Evolutionary conservation across 1,284 basidiomycete species (phyloP), one percentile per base, ranked within the genome.

Genomic region (Athelia sp.): DNA sequence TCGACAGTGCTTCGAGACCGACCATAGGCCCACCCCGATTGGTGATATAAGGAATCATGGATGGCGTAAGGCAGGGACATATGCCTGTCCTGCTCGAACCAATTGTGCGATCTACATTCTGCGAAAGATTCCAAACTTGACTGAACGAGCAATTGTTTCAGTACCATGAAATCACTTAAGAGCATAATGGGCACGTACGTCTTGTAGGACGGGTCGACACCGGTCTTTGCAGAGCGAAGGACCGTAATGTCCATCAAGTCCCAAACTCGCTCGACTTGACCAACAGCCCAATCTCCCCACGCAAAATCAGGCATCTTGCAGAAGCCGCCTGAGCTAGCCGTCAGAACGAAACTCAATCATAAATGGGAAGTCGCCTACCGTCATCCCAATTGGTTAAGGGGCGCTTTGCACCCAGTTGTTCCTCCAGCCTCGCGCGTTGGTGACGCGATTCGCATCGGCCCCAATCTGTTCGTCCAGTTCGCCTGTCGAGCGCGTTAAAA

Each of bases 11-110:
- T 64, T 98, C 94, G 29, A 94, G 70, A 9, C 94, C 94, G 14
- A 95, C 87, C 81, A 98, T 89, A 2, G 94, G 95, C n/a, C 95
- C 94, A 35, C 95, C 95, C 46, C 94, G 92, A 61, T 90, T 93
- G 24, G 95, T 93, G 61, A 97, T 87, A 63, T 93, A 98, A 0
- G 95, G 92, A 54, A 98, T 98, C 89, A 97, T 97, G 31, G 90
- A 88, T 0, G 94, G 94, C 0, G 94, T 98, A 17, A 98, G 78
- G 65, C 94, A 98, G 1, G 91, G 91, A 51, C 87, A 91, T 43
- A 96, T 89, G 8, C 93, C 94, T 1, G 85, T 74, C 64, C 84
- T 85, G 51, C 79, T 82, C 0, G 89, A 86, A 3, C 89, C 90
- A 35, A 87, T 91, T 38, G 89, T 90, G 14, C 93, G 82, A 65